Base-by-base conservation (phyloP, 371 early-diverging fungal genomes). In the Mucor plumbeus region DNA sequence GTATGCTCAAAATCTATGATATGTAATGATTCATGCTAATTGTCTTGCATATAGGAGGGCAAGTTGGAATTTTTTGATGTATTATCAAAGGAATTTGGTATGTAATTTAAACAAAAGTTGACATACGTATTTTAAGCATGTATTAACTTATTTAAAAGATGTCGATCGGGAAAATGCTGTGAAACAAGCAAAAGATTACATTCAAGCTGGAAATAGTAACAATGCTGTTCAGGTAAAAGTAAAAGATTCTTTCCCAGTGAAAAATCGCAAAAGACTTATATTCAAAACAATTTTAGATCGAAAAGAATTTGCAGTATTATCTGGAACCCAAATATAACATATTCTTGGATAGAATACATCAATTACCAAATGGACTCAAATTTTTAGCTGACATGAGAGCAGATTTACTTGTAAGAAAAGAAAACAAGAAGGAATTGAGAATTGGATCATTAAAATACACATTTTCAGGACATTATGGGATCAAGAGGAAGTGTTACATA, bases 361-460 rank as follows among this genome's bases (percentile, higher is more conserved):
- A 83, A 10, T 77, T 93, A 17, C 92, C 93, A 0, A 89, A 87
- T 35, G 95, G 95, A 13, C 84, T 92, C 74, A 84, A 87, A 55
- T 91, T 91, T 63, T 71, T 95, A 41, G 85, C 93, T 0, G 84
- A 89, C 47, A 77, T 95, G 80, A 84, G 95, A 3, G 83, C 83
- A 0, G 92, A 93, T 67, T 71, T 92, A 55, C 67, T 93, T 69
- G 90, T 85, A 70, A 58, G 14, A 26, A 26, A 26, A 26, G 3
- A 3, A 26, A 26, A 26, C 26, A 26, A 26, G 26, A 26, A 26
- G 26, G 26, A 26, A 26, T 26, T 26, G 26, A 26, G 1, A 26
- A 1, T 26, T 26, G 26, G 26, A 26, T 26, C 50, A 50, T 1
- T 5, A 21, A 21, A 15, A 50, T n/a, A 21, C 31, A 21, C 9